Evolutionary conservation across 2,329 filamentous ascomycete genomes (phyloP).

Genomic region (Colletotrichum tamarilloi): DNA sequence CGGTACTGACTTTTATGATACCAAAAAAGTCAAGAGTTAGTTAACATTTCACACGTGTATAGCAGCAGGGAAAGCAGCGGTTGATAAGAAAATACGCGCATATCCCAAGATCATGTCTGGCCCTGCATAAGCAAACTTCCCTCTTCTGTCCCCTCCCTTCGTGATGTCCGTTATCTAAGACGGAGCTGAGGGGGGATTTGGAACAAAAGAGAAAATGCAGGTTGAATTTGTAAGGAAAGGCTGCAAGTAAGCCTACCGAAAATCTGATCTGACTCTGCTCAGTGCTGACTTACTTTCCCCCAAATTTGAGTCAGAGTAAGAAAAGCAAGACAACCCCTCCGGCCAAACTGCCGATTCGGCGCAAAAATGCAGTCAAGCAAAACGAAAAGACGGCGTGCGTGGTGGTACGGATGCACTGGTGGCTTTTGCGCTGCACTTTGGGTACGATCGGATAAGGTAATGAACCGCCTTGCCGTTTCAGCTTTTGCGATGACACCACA

Average conservation of each 20-base stretch:
- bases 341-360: not conserved
- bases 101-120: not conserved
- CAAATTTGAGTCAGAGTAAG: not conserved
- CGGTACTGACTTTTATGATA: constrained; percentile 6
- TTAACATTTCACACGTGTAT: constrained; percentile 29
- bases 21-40: constrained; percentile 18
- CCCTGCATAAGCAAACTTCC: not conserved
- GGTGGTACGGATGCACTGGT: not conserved
- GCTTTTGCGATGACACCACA: constrained; percentile 34
- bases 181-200: not conserved
- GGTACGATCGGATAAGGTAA: constrained; percentile 10
- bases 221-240: constrained; percentile 32
- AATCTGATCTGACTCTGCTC: constrained; percentile 12
- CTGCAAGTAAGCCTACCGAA: constrained; percentile 34
- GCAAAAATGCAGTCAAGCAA: not conserved
- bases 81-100: not conserved
- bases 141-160: not conserved
- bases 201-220: not conserved
- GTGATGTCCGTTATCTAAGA: not conserved
- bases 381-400: not conserved
- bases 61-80: constrained; percentile 10
- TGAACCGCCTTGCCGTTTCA: constrained; percentile 17
- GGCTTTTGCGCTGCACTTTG: constrained; percentile 23
- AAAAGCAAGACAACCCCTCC: not conserved
- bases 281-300: not conserved